Evolutionary conservation across 768 basidiomycete genomes (phyloP), one percentile per base, ranked within the genome.

Genomic region (Podaxis rugospora): DNA sequence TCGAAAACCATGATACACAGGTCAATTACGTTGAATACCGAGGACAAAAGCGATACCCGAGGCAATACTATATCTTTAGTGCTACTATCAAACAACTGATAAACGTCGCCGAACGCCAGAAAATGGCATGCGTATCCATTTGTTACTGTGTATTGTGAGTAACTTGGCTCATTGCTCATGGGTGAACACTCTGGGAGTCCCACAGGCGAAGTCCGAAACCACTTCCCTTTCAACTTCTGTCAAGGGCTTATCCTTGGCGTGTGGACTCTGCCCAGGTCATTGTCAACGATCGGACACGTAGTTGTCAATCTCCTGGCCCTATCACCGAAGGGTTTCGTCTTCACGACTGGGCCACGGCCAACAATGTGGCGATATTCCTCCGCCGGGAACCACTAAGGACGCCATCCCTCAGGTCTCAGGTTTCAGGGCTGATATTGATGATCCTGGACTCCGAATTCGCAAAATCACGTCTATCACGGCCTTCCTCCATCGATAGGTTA

Each of bases 391-490:
- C 14, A 44, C 42, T 44, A n/a, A 35, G 36, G 16, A n/a, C 2
- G 11, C 11, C 27, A 52, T 35, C 27, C 27, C 28, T 35, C n/a
- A 16, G 3, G 7, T 16, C 28, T 35, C n/a, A 16, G 7, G 7
- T n/a, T 44, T 10, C 36, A 37, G 52, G 36, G 52, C 11, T 37
- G 52, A 21, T 37, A 7, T 23, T 36, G 52, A 37, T 49, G 47
- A 44, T 35, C 52, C 36, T 54, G 36, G 35, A 11, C 37, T 54
- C 52, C 52, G 52, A 54, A n/a, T 23, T 54, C 52, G 52, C 52
- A 39, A 4, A 51, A 2, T 25, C 10, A 11, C 23, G 21, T 23
- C 47, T 10, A 49, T 23, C 27, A 49, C 25, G 11, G 9, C 4
- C 10, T 49, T 49, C 47, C 13, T 6, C 23, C 23, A 49, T 36